phyloP scores from a whole-genome alignment of 1,284 basidiomycete species.

The Rhodotorula mucilaginosa region DNA sequence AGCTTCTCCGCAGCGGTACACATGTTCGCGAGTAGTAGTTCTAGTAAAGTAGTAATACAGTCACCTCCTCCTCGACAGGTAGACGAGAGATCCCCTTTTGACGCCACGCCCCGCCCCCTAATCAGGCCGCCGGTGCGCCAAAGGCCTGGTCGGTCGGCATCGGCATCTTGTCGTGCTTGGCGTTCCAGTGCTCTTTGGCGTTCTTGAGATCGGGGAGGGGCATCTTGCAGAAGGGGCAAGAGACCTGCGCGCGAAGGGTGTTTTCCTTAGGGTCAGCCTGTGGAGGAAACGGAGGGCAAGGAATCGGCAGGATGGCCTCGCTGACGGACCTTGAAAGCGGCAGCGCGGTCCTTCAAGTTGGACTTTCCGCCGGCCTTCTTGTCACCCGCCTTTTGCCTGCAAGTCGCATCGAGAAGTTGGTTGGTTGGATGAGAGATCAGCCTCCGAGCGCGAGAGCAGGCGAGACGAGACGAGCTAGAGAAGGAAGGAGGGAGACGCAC shows the following conservation, averaged over 20 bases:
- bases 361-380: constrained; percentile 13
- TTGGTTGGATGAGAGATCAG: not conserved
- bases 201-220: constrained; percentile 18
- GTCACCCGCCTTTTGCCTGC: constrained; percentile 1
- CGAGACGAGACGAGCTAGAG: not conserved
- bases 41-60: too few relatives aligned
- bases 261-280: not conserved
- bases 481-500: not conserved
- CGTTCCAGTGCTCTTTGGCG: constrained; percentile 14
- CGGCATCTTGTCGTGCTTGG: constrained; percentile 24
- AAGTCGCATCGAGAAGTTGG: not conserved
- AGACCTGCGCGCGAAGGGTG: not conserved
- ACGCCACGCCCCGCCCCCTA: too few relatives aligned
- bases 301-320: too few relatives aligned
- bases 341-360: constrained; percentile 10
- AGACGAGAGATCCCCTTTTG: too few relatives aligned
- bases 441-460: not conserved
- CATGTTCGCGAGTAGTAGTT: too few relatives aligned
- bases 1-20: too few relatives aligned
- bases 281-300: not conserved
- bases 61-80: too few relatives aligned
- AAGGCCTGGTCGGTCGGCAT: constrained; percentile 9
- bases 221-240: constrained; percentile 2
- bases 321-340: constrained; percentile 13
- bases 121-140: not conserved